Conservation (phyloP, 495 filamentous ascomycete species). For the Hypomontagnella submonticulosa region DNA sequence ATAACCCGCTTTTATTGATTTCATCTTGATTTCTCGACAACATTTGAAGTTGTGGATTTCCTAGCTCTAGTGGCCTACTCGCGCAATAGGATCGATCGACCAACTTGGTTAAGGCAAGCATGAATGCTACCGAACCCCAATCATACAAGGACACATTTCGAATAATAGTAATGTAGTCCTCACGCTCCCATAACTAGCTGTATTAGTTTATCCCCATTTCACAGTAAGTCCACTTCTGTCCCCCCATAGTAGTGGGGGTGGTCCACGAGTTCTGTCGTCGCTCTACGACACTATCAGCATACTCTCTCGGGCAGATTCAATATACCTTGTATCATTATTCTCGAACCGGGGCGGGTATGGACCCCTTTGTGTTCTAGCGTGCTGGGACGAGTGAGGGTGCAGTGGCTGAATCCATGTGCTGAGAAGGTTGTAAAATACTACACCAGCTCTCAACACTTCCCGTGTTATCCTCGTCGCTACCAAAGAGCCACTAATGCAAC, state of each 20-base stretch:
- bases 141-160: slow-evolving; percentile 36
- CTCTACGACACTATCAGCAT: neutral
- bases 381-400: too few relatives aligned
- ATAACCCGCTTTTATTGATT: too few relatives aligned
- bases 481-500: slow-evolving; percentile 29
- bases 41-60: too few relatives aligned
- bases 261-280: neutral
- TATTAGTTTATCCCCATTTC: slow-evolving; percentile 7
- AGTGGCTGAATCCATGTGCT: too few relatives aligned
- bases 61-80: neutral
- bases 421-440: neutral
- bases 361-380: too few relatives aligned
- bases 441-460: slow-evolving; percentile 5
- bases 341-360: neutral
- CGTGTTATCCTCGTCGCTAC: slow-evolving; percentile 22
- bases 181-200: slow-evolving; percentile 10
- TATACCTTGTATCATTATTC: neutral
- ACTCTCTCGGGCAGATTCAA: neutral
- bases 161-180: slow-evolving; percentile 3
- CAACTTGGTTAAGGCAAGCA: slow-evolving; percentile 4
- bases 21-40: too few relatives aligned
- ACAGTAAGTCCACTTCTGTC: slow-evolving; percentile 12
- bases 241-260: slow-evolving; percentile 8
- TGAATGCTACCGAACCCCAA: slow-evolving; percentile 20
- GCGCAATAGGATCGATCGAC: neutral